These are phyloP conservation scores for Trametes pubescens DNA, from an alignment of 1,284 basidiomycete genomes.

Conservation along the genomic window DNA sequence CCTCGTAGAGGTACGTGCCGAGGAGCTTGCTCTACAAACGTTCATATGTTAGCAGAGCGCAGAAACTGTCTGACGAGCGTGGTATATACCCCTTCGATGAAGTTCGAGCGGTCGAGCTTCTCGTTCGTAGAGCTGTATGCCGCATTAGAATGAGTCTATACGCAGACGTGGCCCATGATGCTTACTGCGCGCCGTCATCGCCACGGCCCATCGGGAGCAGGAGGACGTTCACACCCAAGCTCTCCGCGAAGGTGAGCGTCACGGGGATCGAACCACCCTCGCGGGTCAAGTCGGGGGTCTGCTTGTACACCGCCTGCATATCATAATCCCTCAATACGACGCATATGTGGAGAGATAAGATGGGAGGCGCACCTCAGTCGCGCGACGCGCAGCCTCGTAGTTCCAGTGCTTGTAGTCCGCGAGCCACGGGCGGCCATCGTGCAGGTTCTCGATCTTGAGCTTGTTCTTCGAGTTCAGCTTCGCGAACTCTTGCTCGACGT, in stretches of 20 bases:
- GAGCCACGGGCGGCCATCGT: slow-evolving; percentile 92
- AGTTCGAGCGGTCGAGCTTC: slow-evolving; percentile 95
- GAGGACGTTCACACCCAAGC: slow-evolving; percentile 82
- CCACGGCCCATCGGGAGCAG: slow-evolving; percentile 93
- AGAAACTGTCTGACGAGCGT: not conserved
- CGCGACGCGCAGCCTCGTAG: slow-evolving; percentile 90
- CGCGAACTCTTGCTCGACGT: slow-evolving; percentile 82
- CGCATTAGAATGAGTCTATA: not conserved
- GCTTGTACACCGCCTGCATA: slow-evolving; percentile 38
- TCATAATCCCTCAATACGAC: not conserved
- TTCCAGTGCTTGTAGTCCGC: slow-evolving; percentile 91
- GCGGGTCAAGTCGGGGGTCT: slow-evolving; percentile 32
- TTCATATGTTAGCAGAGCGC: not conserved
- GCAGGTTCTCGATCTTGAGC: slow-evolving; percentile 70
- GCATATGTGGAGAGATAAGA: not conserved
- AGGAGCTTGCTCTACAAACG: slow-evolving; percentile 71
- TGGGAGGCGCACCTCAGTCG: slow-evolving; percentile 64
- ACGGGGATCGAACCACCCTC: slow-evolving; percentile 98
- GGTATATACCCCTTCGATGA: slow-evolving; percentile 82
- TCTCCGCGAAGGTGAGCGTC: slow-evolving; percentile 94
- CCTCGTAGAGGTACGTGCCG: slow-evolving; percentile 86
- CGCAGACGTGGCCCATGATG: not conserved
- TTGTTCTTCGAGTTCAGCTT: slow-evolving; percentile 89
- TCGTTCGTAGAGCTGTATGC: slow-evolving; percentile 87
- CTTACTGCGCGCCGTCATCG: slow-evolving; percentile 93